These are phyloP conservation scores for Aspergillus eucalypticola DNA, from an alignment of 2,329 filamentous ascomycete species.

Conservation along the genomic window DNA sequence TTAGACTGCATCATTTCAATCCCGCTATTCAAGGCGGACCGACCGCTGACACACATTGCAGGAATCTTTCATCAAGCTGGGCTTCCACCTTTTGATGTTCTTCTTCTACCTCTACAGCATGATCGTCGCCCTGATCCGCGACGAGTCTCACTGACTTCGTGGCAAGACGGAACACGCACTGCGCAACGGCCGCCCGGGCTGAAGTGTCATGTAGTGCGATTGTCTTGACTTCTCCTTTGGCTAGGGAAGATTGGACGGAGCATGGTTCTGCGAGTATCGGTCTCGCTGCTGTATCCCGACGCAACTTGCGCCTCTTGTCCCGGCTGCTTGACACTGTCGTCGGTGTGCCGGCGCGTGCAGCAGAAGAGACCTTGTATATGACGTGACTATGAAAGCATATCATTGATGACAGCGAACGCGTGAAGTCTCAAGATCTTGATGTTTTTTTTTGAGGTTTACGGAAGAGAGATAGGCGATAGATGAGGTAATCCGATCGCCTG, in stretches of 20 bases:
- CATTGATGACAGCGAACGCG: conserved; percentile 14
- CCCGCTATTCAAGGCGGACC: conserved; percentile 1
- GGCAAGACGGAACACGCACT: conserved; percentile 42
- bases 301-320: neutral
- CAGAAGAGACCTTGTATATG: conserved; percentile 14
- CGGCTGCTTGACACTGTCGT: conserved; percentile 4
- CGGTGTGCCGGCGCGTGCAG: conserved; percentile 1
- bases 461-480: conserved; percentile 6
- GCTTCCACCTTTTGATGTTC: conserved; percentile 99
- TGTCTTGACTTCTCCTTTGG: conserved; percentile 6
- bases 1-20: conserved; percentile 40
- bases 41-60: conserved; percentile 42
- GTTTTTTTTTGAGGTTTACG: conserved; percentile 1
- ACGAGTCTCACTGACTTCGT: conserved; percentile 76
- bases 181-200: conserved; percentile 35
- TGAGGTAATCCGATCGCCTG: neutral
- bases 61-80: conserved; percentile 99
- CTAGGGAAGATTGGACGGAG: neutral
- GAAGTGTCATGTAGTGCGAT: conserved; percentile 9
- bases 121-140: conserved; percentile 94
- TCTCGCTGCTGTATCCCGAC: conserved; percentile 2
- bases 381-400: conserved; percentile 18
- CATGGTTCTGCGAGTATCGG: conserved; percentile 3
- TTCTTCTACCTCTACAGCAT: conserved; percentile 99
- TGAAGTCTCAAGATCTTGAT: conserved; percentile 3